Evolutionary conservation across 2,329 filamentous ascomycete genomes (phyloP).

Genomic region (Penicillium sp.): DNA sequence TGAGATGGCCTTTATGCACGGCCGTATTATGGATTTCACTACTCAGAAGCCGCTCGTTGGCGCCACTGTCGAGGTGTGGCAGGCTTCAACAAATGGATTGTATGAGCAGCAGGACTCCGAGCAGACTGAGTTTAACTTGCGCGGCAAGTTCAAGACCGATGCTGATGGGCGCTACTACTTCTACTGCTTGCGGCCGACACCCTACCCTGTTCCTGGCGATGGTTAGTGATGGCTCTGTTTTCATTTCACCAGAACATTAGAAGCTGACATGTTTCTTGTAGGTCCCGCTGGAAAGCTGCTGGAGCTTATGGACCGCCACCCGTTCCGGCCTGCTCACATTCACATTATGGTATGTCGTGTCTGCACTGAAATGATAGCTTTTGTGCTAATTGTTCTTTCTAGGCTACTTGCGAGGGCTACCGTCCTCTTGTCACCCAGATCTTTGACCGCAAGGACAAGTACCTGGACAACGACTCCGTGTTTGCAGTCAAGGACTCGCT

Average conservation of each 20-base stretch:
- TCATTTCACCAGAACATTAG: background rate
- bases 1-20: conserved; percentile 65
- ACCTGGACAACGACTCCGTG: conserved; percentile 60
- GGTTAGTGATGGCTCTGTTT: conserved; percentile 26
- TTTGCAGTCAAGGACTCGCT: conserved; percentile 62
- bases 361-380: background rate
- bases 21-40: conserved; percentile 56
- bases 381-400: background rate
- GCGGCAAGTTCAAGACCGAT: conserved; percentile 70
- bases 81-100: conserved; percentile 70
- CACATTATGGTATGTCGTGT: conserved; percentile 55
- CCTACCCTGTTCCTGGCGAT: conserved; percentile 58
- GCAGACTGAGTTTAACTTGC: conserved; percentile 71
- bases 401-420: conserved; percentile 59
- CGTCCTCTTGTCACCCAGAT: conserved; percentile 75
- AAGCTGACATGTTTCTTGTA: conserved; percentile 13
- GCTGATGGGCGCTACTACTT: conserved; percentile 63
- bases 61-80: conserved; percentile 75
- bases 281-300: conserved; percentile 61
- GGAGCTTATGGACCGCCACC: conserved; percentile 60
- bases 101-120: conserved; percentile 73
- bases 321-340: conserved; percentile 64
- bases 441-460: conserved; percentile 67
- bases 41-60: conserved; percentile 65
- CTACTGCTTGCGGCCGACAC: conserved; percentile 62